Evolutionary conservation across 306 rosid species (phyloP), one percentile per base, ranked within the genome.

Genomic region (Begonia peltatifolia): DNA sequence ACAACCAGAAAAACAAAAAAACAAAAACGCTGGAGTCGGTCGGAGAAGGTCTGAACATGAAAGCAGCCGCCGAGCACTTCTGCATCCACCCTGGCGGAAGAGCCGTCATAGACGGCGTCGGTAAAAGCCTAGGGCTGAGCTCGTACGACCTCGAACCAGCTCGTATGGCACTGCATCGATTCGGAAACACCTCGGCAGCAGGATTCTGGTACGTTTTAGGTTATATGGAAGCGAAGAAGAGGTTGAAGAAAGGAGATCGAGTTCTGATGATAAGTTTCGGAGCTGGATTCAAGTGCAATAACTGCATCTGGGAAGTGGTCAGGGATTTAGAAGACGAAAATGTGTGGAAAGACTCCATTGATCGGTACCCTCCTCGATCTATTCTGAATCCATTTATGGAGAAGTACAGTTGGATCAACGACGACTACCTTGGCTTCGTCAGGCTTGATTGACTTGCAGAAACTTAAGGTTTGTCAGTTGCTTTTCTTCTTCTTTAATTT

Each of bases 201-300:
- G 84, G 94, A 0, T 74, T 84, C 11, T 87, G 96, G 96, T 87
- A 87, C 22, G 95, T 80, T 47, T 61, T 84, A 44, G 93, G 96
- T 2, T 84, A 82, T 73, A 84, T 88, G 95, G 95, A 88, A 54
- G 96, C 95, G 0, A 88, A 88, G 71, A 82, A 72, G 87, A 81
- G 95, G 70, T 72, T 88, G 0, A 79, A 74, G 65, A 84, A 79
- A 54, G 87, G 89, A 9, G 72, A 88, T 3, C 63, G 71, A 47
- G 74, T 84, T 13, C 48, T 84, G 50, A 84, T 88, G 96, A 79
- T 81, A 6, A 83, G 95, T 14, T 84, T 88, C 44, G 96, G 96
- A 17, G 95, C 96, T 0, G 95, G 96, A 6, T 84, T 81, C 55
- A 79, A 79, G 94, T 81, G 88, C 56, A 84, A 84, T 51, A 88